Evolutionary conservation across 495 filamentous ascomycete species (phyloP).

Genomic region (Physcia stellaris): DNA sequence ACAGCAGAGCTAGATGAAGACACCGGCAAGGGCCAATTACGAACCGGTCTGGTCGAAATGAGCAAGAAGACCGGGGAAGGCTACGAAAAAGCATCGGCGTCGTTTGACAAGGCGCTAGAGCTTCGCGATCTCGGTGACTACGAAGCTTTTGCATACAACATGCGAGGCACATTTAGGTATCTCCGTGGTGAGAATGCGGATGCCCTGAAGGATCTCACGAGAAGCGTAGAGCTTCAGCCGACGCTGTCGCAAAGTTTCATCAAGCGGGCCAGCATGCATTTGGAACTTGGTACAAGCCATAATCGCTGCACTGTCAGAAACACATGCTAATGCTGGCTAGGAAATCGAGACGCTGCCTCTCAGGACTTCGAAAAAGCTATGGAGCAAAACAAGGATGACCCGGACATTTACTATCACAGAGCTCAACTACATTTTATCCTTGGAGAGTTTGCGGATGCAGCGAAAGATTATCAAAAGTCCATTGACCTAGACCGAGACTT

Average conservation of each 20-base stretch:
- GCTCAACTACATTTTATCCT: constrained; percentile 98
- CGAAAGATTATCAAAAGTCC: constrained; percentile 98
- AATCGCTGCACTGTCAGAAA: no score
- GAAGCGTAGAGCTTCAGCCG: constrained; percentile 81
- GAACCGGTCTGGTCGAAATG: constrained; percentile 68
- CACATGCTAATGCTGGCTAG: constrained; percentile 35
- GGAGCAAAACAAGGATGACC: constrained; percentile 73
- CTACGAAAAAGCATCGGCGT: constrained; percentile 71
- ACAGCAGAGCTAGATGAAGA: constrained; percentile 59
- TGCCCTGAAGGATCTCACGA: constrained; percentile 72
- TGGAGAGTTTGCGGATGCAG: constrained; percentile 78
- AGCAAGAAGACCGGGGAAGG: constrained; percentile 73
- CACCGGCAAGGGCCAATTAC: constrained; percentile 71
- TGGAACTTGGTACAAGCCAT: constrained; percentile 64
- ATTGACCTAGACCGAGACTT: constrained; percentile 92
- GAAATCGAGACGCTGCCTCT: constrained; percentile 72
- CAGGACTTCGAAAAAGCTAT: constrained; percentile 81
- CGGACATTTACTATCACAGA: constrained; percentile 98
- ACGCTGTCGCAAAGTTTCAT: constrained; percentile 90
- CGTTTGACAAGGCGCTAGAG: constrained; percentile 82
- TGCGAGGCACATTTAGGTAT: constrained; percentile 91
- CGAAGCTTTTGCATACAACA: constrained; percentile 86
- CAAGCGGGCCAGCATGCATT: constrained; percentile 95
- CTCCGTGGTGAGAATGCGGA: constrained; percentile 73
- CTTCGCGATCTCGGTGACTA: constrained; percentile 60